Conservation (phyloP, 2,329 filamentous ascomycete genomes). For the Colletotrichum shisoi region DNA sequence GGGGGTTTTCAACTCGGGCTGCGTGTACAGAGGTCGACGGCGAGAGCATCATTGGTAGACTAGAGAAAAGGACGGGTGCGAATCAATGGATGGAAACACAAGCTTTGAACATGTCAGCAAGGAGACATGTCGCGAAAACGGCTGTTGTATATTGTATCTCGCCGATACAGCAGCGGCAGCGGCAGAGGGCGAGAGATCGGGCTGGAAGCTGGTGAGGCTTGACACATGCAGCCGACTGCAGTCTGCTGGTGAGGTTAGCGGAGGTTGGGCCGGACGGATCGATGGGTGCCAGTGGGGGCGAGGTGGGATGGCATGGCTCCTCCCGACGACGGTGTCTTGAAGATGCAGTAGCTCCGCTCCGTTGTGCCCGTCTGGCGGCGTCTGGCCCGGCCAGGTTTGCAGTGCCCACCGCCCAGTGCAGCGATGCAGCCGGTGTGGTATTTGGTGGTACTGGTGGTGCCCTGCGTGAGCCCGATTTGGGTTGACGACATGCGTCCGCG, state of each 20-base stretch:
- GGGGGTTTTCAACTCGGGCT: neutral
- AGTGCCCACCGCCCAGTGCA: neutral
- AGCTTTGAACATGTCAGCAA: slow-evolving; percentile 14
- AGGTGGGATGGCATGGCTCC: slow-evolving; percentile 36
- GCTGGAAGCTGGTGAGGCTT: slow-evolving; percentile 1
- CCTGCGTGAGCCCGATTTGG: slow-evolving; percentile 29
- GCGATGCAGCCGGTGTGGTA: slow-evolving; percentile 7
- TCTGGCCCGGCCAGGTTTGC: slow-evolving; percentile 24
- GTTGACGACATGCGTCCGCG: slow-evolving; percentile 24
- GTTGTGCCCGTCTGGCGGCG: neutral
- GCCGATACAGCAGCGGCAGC: neutral
- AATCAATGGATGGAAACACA: neutral
- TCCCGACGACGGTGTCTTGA: slow-evolving; percentile 33
- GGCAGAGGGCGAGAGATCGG: neutral
- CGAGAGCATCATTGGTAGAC: neutral
- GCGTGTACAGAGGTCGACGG: neutral
- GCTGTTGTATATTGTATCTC: neutral
- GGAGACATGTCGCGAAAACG: neutral
- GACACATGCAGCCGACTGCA: neutral
- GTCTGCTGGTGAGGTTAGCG: slow-evolving; percentile 15
- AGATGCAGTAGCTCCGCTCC: slow-evolving; percentile 33
- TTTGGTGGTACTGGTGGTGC: slow-evolving; percentile 28
- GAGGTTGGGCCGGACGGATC: slow-evolving; percentile 26
- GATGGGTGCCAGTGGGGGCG: neutral
- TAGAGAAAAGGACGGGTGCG: no score